Base-by-base conservation (phyloP, 2,329 filamentous ascomycete species). In the Aspergillus thermomutatus region DNA sequence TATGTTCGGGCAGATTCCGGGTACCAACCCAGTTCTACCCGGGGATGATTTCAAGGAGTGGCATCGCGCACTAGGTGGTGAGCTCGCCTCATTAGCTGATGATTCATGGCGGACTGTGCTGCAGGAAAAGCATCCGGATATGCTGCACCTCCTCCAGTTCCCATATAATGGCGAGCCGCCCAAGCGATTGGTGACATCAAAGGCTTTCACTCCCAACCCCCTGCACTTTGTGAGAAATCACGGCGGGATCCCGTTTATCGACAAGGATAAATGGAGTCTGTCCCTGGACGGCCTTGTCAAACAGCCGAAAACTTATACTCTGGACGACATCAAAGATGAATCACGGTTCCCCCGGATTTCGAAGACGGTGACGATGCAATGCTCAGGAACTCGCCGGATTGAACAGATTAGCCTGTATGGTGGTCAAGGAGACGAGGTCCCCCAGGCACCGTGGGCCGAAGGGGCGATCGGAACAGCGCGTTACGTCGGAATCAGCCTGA, bases 191-290 rank as follows among this genome's bases (percentile, higher is more conserved):
- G 79, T 86, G 0, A 79, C 80, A 0, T 79, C 79, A 17, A 78
- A 81, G 23, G 64, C 69, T 0, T 79, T 90, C 41, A 91, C 88
- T 0, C 75, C 80, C 0, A 91, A 89, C 58, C 62, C 75, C 3
- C 74, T 82, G n/a, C 83, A 86, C 61, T 91, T 89, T 61, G 84
- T 91, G 0, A 79, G 88, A 7, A 91, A 91, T 57, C 88, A 91
- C 59, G 87, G 88, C 9, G 87, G 87, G 0, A 84, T 91, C 19
- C 88, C 88, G 0, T 75, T 82, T 7, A 89, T 90, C 53, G 80
- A 88, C 8, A 73, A 79, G 1, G 77, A 82, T 0, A 75, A 80
- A 2, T 87, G 75, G 64, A 79, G 74, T 25, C 75, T 88, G 17
- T 72, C 76, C 1, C 69, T 90, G 4, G 83, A 85, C 55, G 86